A percentile compares a stretch with the other conserved stretches of the same genome.
These are phyloP conservation scores for Chrysoporthe puriensis DNA, from an alignment of 2,329 filamentous ascomycete genomes.

Conservation along the genomic window DNA sequence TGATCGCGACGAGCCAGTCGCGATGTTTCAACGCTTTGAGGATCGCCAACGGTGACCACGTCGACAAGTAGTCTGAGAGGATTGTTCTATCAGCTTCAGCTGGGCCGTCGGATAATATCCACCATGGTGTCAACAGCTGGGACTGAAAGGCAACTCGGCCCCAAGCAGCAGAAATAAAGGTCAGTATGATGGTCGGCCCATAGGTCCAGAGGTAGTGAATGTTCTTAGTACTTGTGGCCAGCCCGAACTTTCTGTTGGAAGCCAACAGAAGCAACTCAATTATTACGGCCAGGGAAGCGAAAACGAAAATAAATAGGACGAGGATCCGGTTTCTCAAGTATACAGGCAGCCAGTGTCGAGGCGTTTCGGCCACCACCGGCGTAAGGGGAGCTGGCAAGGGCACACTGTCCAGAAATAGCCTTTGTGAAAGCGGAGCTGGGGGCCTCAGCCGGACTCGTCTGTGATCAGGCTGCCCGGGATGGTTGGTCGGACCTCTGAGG, in stretches of 20 bases:
- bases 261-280: not conserved
- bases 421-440: too few relatives aligned
- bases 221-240: not conserved
- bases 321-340: not conserved
- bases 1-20: not conserved
- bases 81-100: not conserved
- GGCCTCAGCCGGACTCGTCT: too few relatives aligned
- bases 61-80: not conserved
- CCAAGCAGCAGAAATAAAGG: not conserved
- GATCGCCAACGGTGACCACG: not conserved
- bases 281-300: not conserved
- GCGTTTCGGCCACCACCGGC: too few relatives aligned
- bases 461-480: too few relatives aligned
- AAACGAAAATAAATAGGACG: not conserved
- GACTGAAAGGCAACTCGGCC: not conserved
- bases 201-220: conserved; percentile 1
- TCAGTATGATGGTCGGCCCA: not conserved
- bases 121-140: not conserved
- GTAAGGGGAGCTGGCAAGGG: too few relatives aligned
- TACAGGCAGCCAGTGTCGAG: not conserved
- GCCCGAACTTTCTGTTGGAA: not conserved
- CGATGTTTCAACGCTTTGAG: not conserved
- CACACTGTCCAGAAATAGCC: too few relatives aligned
- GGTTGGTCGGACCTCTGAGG: too few relatives aligned
- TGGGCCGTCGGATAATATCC: not conserved